Percentiles rank a stretch among this genome's conserved stretches.
Evolutionary conservation across 441 rosid genomes (phyloP).

Genomic region (Arabidopsis lyrata): DNA sequence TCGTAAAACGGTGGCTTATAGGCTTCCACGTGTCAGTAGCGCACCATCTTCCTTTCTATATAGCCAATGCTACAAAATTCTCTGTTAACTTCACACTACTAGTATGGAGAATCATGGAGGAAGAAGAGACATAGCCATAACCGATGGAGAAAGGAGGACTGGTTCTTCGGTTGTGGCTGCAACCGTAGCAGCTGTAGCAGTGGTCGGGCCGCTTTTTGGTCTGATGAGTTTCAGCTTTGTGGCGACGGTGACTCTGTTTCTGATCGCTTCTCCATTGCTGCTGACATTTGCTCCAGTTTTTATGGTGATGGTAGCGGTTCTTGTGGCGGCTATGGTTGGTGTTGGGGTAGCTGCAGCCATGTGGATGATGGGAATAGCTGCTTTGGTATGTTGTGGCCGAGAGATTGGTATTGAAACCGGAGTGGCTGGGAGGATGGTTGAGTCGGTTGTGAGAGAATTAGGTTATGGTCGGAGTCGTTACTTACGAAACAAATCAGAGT

Average conservation of each 20-base stretch:
- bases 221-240: slow-evolving; percentile 48
- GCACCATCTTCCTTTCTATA: slow-evolving; percentile 15
- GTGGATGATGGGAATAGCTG: slow-evolving; percentile 43
- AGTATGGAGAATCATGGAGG: slow-evolving; percentile 36
- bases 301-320: slow-evolving; percentile 22
- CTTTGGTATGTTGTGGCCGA: slow-evolving; percentile 40
- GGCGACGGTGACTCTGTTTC: slow-evolving; percentile 40
- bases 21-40: slow-evolving; percentile 35
- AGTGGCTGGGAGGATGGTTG: slow-evolving; percentile 32
- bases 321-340: slow-evolving; percentile 43
- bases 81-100: background rate
- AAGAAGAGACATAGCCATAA: slow-evolving; percentile 26
- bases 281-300: slow-evolving; percentile 48
- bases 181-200: slow-evolving; percentile 32
- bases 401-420: slow-evolving; percentile 39
- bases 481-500: slow-evolving; percentile 28
- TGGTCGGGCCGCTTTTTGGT: slow-evolving; percentile 46
- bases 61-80: slow-evolving; percentile 1
- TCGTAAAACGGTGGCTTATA: slow-evolving; percentile 4
- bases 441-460: slow-evolving; percentile 31
- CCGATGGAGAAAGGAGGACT: background rate
- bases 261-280: slow-evolving; percentile 45
- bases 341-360: slow-evolving; percentile 42
- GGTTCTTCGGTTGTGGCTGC: slow-evolving; percentile 27
- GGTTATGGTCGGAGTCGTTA: slow-evolving; percentile 24